These are phyloP conservation scores for Lathyrus oleraceus DNA, from an alignment of 306 rosid genomes.

Conservation along the genomic window DNA sequence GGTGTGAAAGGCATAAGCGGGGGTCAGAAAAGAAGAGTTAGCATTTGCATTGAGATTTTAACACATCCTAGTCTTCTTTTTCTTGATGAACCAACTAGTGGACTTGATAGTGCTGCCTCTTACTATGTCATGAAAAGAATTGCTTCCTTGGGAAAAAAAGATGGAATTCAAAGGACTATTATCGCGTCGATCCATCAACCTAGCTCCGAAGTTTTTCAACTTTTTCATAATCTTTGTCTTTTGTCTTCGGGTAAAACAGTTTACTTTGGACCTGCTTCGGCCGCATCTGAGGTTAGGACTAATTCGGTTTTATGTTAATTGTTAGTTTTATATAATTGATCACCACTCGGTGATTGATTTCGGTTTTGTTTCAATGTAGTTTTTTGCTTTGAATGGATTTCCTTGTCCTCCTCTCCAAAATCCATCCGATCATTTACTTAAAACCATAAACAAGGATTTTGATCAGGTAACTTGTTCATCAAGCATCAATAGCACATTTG, in stretches of 20 bases:
- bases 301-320: background rate
- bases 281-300: slow-evolving; percentile 51
- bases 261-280: slow-evolving; percentile 72
- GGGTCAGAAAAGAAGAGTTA: slow-evolving; percentile 49
- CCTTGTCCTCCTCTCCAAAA: slow-evolving; percentile 69
- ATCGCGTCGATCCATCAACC: slow-evolving; percentile 79
- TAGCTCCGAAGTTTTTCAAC: slow-evolving; percentile 66
- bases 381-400: slow-evolving; percentile 66
- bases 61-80: slow-evolving; percentile 49
- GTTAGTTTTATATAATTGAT: background rate
- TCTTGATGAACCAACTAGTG: slow-evolving; percentile 61
- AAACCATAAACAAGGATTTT: slow-evolving; percentile 80
- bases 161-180: slow-evolving; percentile 46
- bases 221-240: slow-evolving; percentile 68
- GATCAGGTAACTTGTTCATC: slow-evolving; percentile 45
- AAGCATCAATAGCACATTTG: background rate
- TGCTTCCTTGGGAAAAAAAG: slow-evolving; percentile 39
- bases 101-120: slow-evolving; percentile 82
- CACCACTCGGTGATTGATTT: background rate
- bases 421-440: slow-evolving; percentile 73
- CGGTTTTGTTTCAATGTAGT: slow-evolving; percentile 41
- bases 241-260: slow-evolving; percentile 61
- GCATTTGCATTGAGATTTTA: slow-evolving; percentile 55
- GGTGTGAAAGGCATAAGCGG: slow-evolving; percentile 51
- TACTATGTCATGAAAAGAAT: slow-evolving; percentile 70